Conservation (phyloP, 2,329 filamentous ascomycete species). For the Diaporthe sp. region DNA sequence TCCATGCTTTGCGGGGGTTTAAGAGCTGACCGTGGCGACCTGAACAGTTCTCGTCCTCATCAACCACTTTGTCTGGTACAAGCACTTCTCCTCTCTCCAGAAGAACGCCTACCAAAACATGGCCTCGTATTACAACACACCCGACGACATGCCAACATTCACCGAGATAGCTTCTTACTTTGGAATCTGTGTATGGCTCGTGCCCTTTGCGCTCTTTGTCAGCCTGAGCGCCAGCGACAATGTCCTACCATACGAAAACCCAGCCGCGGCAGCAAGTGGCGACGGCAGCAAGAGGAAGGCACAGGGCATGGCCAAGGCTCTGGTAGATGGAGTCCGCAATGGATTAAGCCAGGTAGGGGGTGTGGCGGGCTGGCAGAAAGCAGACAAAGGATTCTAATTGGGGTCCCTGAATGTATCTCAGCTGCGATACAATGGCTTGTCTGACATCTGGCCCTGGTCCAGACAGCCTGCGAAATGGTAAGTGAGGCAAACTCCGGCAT, state of each 20-base stretch:
- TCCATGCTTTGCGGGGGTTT: neutral
- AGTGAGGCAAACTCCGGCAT: neutral
- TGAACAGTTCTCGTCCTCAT: conserved; percentile 79
- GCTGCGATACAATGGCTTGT: neutral
- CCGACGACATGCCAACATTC: conserved; percentile 79
- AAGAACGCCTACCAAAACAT: conserved; percentile 67
- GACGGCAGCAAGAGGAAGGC: conserved; percentile 62
- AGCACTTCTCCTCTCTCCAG: conserved; percentile 82
- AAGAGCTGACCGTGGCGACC: conserved; percentile 3
- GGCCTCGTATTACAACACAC: conserved; percentile 72
- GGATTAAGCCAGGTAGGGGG: conserved; percentile 61
- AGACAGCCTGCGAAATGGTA: conserved; percentile 30
- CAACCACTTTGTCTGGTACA: conserved; percentile 98
- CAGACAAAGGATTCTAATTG: conserved; percentile 52
- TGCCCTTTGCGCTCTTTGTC: conserved; percentile 95
- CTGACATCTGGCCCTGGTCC: neutral
- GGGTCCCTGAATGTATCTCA: neutral
- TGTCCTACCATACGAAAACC: conserved; percentile 90
- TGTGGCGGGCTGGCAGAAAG: conserved; percentile 56
- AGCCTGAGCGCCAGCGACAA: conserved; percentile 95
- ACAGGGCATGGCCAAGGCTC: conserved; percentile 75
- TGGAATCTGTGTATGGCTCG: conserved; percentile 94
- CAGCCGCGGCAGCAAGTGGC: conserved; percentile 58
- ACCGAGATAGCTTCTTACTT: conserved; percentile 97
- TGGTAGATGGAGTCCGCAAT: conserved; percentile 70